Base-by-base conservation (phyloP, 257 asterid species). In the Eucommia ulmoides region DNA sequence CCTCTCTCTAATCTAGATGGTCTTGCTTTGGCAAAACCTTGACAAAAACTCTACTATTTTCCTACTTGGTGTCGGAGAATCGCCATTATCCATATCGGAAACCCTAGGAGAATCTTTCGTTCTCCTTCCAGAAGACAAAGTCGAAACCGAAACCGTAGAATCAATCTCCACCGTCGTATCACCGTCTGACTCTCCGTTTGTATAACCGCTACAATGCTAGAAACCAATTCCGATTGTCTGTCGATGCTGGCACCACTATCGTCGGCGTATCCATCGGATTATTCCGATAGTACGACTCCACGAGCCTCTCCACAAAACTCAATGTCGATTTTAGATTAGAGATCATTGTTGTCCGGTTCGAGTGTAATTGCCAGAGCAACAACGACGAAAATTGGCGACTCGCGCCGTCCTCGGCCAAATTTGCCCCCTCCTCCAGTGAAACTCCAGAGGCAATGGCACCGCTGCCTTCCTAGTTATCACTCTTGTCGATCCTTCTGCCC, bases 131-230 rank as follows among this genome's bases (percentile, higher is more conserved):
- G 98, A 91, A 17, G 98, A 82, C 4, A 84, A 79, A 8, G 96
- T 85, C 3, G 96, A 82, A 2, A 77, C 74, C 2, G 98, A 75
- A 29, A 85, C 93, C 0, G 76, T 82, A 19, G 99, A 91, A 61
- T 86, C 94, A 18, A 81, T 86, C 56, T 91, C 99, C 9, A 84
- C 59, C 2, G 95, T 88, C 33, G 83, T 91, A 45, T 91, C 50
- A 86, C 61, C 1, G 99, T 91, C 53, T 83, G 95, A 55, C 95
- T 81, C 79, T 87, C 99, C 0, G 99, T 86, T 45, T 86, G 99
- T 66, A 91, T 86, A 23, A 81, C 95, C 45, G 99, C 99, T 42
- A 96, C 99, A 52, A 91, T 83, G 65, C 99, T 91, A 2, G 99
- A 91, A 8, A 86, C 68, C 0, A 86, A 56, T 83, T 94, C 73